These are phyloP conservation scores for Turritis glabra DNA, from an alignment of 345 rosid genomes.

Conservation along the genomic window DNA sequence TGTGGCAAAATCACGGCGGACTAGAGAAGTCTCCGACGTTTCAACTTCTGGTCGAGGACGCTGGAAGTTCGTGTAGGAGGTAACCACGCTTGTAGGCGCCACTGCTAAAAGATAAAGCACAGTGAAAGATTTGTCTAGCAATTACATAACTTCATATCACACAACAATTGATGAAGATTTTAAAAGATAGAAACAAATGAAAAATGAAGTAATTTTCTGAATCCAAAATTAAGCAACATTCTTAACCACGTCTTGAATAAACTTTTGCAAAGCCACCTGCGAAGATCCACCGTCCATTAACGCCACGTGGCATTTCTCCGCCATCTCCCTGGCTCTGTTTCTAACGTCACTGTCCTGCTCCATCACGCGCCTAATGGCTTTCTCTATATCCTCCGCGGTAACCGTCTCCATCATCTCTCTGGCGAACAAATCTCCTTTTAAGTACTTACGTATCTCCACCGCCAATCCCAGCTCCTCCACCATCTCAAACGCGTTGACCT, in stretches of 20 bases:
- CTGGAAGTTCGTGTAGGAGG: too few species aligned
- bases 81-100: too few species aligned
- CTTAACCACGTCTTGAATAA: constrained; percentile 36
- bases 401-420: constrained; percentile 24
- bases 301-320: constrained; percentile 37
- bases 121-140: too few species aligned
- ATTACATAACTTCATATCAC: too few species aligned
- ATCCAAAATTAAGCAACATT: neutral
- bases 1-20: too few species aligned
- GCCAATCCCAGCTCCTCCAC: constrained; percentile 50
- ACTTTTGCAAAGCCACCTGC: constrained; percentile 27
- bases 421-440: neutral
- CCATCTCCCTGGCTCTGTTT: constrained; percentile 37
- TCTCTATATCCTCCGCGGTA: constrained; percentile 47
- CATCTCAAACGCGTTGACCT: constrained; percentile 52
- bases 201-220: too few species aligned
- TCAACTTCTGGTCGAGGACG: too few species aligned
- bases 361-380: constrained; percentile 43
- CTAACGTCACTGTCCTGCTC: constrained; percentile 36
- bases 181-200: too few species aligned
- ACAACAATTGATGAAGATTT: too few species aligned
- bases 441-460: constrained; percentile 44
- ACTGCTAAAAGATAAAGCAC: too few species aligned
- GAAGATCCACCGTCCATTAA: constrained; percentile 51
- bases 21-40: too few species aligned